These are phyloP conservation scores for Aquilaria malaccensis DNA, from an alignment of 345 rosid species.

Conservation along the genomic window DNA sequence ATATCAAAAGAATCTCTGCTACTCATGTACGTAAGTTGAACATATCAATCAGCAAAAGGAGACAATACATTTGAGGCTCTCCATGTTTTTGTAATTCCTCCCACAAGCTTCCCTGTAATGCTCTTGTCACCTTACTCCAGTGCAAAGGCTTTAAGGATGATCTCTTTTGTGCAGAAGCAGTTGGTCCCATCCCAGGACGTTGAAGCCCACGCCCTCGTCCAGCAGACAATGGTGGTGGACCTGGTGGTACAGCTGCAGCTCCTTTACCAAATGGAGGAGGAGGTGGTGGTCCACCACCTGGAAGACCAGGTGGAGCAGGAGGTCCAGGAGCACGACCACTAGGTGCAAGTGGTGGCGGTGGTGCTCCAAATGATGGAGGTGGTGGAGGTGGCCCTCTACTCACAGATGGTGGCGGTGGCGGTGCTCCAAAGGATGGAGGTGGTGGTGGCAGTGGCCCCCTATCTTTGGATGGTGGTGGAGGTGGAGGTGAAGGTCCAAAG, in stretches of 20 bases:
- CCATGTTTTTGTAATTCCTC: slow-evolving; percentile 92
- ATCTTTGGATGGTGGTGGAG: slow-evolving; percentile 35
- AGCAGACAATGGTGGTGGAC: slow-evolving; percentile 26
- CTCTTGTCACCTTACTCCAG: slow-evolving; percentile 98
- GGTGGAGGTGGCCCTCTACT: slow-evolving; percentile 40
- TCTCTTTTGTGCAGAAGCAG: slow-evolving; percentile 47
- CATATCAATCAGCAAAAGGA: slow-evolving; percentile 16
- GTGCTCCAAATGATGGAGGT: slow-evolving; percentile 25
- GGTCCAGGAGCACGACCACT: slow-evolving; percentile 55
- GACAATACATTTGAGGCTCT: slow-evolving; percentile 70
- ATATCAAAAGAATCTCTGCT: background rate
- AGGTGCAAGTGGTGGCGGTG: slow-evolving; percentile 64
- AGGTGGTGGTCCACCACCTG: slow-evolving; percentile 58
- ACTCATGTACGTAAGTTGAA: slow-evolving; percentile 6
- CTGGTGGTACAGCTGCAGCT: slow-evolving; percentile 71
- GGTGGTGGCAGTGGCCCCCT: slow-evolving; percentile 45
- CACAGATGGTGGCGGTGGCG: slow-evolving; percentile 35
- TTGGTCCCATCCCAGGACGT: slow-evolving; percentile 30
- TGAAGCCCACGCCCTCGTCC: slow-evolving; percentile 79
- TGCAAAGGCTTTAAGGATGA: slow-evolving; percentile 94
- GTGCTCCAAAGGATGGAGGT: slow-evolving; percentile 28
- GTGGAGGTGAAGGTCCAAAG: slow-evolving; percentile 28
- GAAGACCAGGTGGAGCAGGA: slow-evolving; percentile 54
- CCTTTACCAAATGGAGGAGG: slow-evolving; percentile 66
- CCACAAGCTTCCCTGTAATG: slow-evolving; percentile 98